Base-by-base conservation (phyloP, 306 rosid genomes). In the Vachellia pachyceras region DNA sequence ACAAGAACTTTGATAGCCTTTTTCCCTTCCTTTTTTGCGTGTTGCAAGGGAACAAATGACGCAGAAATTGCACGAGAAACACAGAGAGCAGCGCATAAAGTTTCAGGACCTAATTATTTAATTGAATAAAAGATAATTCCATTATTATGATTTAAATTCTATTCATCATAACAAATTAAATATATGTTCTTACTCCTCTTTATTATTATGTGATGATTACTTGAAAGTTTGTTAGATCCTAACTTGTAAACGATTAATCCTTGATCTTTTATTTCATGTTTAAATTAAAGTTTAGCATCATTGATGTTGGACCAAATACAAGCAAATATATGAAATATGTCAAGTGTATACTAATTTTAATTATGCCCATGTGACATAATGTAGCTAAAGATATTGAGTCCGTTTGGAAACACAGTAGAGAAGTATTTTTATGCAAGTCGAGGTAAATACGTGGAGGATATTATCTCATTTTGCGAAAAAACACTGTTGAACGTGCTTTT, bases 251-350 rank as follows among this genome's bases (percentile, higher is more conserved):
- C 33, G 76, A 68, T 18, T 50, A 55, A n/a, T n/a, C 11, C 5
- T 14, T 8, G 50, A 82, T 58, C 52, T 67, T 45, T 54, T 9
- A 65, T 36, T 82, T 69, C 52, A 55, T 22, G 72, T 80, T 20
- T 5, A 2, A 17, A 15, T 4, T 11, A 10, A 44, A 12, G 75
- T 23, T 46, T 29, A 44, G 55, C 47, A 79, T 55, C 46, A 69
- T 69, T 79, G 77, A 76, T 69, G 85, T 82, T 82, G 77, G 77
- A 57, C 17, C 50, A 5, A 55, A 68, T 55, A 42, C 44, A 44
- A 74, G 52, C 80, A 68, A 29, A 63, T 75, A 46, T 10, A 81
- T 68, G 77, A 68, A 29, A 63, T 75, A 46, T 10, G 75, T 68
- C 49, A 73, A 50, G 67, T 12, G 46, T 20, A 14, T 54, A 54